Percentiles rank a stretch among this genome's conserved stretches.
phyloP scores from a whole-genome alignment of 2,329 filamentous ascomycete species.

The Paracoccidioides lutzii region DNA sequence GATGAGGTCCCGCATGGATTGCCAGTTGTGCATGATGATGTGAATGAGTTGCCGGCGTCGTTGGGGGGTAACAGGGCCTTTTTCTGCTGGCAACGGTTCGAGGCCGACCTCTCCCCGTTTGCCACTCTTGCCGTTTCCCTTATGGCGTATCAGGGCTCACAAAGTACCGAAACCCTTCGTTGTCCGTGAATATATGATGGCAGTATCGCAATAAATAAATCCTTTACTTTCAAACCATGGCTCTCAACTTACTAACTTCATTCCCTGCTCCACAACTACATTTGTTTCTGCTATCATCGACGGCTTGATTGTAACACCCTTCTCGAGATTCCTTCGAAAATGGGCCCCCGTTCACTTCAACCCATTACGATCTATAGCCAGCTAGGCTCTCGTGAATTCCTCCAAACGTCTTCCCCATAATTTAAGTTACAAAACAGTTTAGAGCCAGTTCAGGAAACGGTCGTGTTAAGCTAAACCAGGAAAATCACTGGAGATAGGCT shows the following conservation, averaged over 20 bases:
- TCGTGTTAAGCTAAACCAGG: no score
- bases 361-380: slow-evolving; percentile 55
- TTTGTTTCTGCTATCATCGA: background rate
- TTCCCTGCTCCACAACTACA: background rate
- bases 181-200: slow-evolving; percentile 54
- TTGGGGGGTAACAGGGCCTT: slow-evolving; percentile 15
- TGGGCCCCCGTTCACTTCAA: slow-evolving; percentile 48
- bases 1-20: no score
- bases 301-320: slow-evolving; percentile 52
- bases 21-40: no score
- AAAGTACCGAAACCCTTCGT: slow-evolving; percentile 50
- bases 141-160: slow-evolving; percentile 46
- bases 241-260: background rate
- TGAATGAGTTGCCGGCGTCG: no score
- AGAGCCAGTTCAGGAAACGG: no score
- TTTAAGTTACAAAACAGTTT: no score
- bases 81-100: slow-evolving; percentile 10
- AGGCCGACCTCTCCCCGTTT: slow-evolving; percentile 41
- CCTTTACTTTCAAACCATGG: background rate
- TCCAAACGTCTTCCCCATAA: slow-evolving; percentile 37
- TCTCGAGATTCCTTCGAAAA: slow-evolving; percentile 40
- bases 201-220: slow-evolving; percentile 14
- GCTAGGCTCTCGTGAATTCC: slow-evolving; percentile 43
- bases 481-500: no score
- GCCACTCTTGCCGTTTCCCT: slow-evolving; percentile 40